These are phyloP conservation scores for Vaccinium corymbosum DNA, from an alignment of 148 eudicot species.

Conservation along the genomic window DNA sequence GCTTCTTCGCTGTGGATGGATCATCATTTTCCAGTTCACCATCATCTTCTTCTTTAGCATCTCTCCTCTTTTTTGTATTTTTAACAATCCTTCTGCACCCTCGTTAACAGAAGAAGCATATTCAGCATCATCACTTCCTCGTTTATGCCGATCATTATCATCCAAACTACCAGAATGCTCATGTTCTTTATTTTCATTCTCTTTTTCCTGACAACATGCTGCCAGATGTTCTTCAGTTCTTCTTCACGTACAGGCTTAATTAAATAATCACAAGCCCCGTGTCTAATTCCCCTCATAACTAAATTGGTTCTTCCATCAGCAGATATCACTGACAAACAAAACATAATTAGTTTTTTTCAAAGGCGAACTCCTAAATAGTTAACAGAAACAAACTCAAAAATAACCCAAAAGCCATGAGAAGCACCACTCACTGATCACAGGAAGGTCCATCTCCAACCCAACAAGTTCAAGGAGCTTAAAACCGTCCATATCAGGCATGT, in stretches of 20 bases:
- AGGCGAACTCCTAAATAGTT: neutral
- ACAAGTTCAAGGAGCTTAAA: constrained; percentile 66
- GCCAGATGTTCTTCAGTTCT: constrained; percentile 62
- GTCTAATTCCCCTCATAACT: constrained; percentile 49
- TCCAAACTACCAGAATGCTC: constrained; percentile 43
- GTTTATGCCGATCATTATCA: constrained; percentile 35
- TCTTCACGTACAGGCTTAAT: constrained; percentile 58
- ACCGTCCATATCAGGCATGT: constrained; percentile 75
- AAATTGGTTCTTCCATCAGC: constrained; percentile 47
- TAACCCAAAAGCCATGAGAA: neutral
- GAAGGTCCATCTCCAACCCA: constrained; percentile 65
- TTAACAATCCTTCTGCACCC: constrained; percentile 35
- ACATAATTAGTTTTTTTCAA: neutral
- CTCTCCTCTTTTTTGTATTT: constrained; percentile 43
- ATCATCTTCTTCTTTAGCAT: constrained; percentile 44
- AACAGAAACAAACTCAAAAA: neutral
- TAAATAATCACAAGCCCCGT: constrained; percentile 60
- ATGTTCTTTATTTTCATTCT: constrained; percentile 37
- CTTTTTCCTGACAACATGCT: constrained; percentile 55
- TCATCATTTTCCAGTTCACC: constrained; percentile 45
- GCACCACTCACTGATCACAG: constrained; percentile 51
- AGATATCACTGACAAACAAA: constrained; percentile 49
- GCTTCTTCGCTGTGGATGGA: constrained; percentile 42
- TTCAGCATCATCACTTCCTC: constrained; percentile 40
- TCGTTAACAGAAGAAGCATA: constrained; percentile 44